Evolutionary conservation across 768 basidiomycete species (phyloP).

Genomic region (Strobilomyces dryophilus): DNA sequence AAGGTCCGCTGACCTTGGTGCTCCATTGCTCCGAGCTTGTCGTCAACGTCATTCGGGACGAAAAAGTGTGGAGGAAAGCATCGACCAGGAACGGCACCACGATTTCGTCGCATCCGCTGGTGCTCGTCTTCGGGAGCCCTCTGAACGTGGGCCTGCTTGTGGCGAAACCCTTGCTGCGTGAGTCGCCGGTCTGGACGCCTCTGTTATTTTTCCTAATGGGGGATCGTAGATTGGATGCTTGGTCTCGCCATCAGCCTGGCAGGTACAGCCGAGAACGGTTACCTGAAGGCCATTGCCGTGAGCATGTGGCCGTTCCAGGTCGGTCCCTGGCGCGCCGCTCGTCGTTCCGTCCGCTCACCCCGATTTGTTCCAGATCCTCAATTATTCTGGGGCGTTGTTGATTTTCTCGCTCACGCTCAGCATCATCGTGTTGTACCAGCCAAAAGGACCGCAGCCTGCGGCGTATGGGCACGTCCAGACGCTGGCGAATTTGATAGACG

Average conservation of each 20-base stretch:
- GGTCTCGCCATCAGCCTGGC: constrained; percentile 24
- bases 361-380: constrained; percentile 21
- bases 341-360: not conserved
- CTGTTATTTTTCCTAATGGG: not conserved
- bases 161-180: constrained; percentile 26
- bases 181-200: constrained; percentile 1
- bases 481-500: constrained; percentile 32
- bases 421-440: constrained; percentile 8
- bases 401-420: constrained; percentile 20
- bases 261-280: constrained; percentile 7
- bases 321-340: not conserved
- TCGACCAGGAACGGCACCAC: constrained; percentile 12
- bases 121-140: constrained; percentile 17
- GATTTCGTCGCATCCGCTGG: constrained; percentile 19
- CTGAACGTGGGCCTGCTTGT: constrained; percentile 14
- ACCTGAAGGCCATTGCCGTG: constrained; percentile 15
- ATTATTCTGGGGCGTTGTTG: constrained; percentile 18
- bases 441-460: constrained; percentile 25
- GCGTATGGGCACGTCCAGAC: constrained; percentile 34
- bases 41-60: constrained; percentile 28
- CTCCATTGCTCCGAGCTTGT: constrained; percentile 28
- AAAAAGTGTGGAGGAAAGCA: constrained; percentile 25
- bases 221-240: constrained; percentile 30
- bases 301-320: constrained; percentile 29
- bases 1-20: constrained; percentile 27